Conservation (phyloP, 441 rosid genomes). For the Theobroma grandiflorum region DNA sequence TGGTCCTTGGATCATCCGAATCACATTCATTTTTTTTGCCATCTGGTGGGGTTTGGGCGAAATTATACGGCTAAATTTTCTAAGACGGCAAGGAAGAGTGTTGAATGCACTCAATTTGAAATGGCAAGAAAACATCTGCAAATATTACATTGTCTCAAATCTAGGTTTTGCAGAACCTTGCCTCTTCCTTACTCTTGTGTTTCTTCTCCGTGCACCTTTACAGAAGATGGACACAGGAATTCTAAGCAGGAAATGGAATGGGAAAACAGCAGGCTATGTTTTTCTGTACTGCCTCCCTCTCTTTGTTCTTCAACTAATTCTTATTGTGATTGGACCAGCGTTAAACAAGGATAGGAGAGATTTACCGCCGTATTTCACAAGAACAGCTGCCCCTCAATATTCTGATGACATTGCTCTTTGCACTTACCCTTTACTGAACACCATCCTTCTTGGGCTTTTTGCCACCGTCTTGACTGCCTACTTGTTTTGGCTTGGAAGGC, state of each 20-base stretch:
- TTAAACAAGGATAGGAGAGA: constrained; percentile 61
- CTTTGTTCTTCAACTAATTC: constrained; percentile 79
- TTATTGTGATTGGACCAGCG: constrained; percentile 70
- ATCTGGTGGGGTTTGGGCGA: constrained; percentile 97
- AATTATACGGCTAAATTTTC: constrained; percentile 71
- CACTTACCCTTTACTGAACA: constrained; percentile 92
- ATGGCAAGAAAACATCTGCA: constrained; percentile 97
- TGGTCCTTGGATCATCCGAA: constrained; percentile 93
- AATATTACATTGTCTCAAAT: constrained; percentile 87
- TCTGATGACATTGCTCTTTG: constrained; percentile 61
- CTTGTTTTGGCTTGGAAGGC: constrained; percentile 91
- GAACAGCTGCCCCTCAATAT: constrained; percentile 49
- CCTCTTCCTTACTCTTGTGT: constrained; percentile 80
- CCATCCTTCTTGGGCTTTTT: constrained; percentile 80
- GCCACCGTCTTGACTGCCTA: constrained; percentile 68
- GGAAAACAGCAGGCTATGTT: constrained; percentile 66
- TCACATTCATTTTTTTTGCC: constrained; percentile 70
- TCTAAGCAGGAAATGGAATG: constrained; percentile 77
- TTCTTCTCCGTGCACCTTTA: constrained; percentile 94
- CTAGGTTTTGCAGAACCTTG: constrained; percentile 99
- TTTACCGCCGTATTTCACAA: constrained; percentile 75
- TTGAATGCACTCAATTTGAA: constrained; percentile 61
- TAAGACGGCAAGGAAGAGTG: constrained; percentile 63
- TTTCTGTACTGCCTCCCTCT: constrained; percentile 80
- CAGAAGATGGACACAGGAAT: constrained; percentile 77